phyloP scores from a whole-genome alignment of 176 grass and related monocot species.

The Chrysopogon serrulatus region DNA sequence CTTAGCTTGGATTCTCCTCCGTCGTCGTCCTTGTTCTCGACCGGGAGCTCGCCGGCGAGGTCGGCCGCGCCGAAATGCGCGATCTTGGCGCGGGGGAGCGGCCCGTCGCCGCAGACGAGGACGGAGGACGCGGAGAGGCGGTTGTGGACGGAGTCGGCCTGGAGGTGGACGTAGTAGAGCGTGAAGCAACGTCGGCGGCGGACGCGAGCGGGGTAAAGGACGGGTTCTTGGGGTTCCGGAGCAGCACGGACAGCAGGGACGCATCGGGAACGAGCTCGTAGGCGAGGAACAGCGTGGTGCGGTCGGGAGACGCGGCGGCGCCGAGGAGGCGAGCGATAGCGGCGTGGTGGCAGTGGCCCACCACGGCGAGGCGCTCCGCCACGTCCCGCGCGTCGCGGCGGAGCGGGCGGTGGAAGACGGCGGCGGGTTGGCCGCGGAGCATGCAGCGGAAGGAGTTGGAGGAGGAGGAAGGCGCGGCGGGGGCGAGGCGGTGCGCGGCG shows the following conservation, averaged over 20 bases:
- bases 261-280: conserved; percentile 65
- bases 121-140: conserved; percentile 70
- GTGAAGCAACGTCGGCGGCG: conserved; percentile 64
- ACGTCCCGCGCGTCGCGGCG: conserved; percentile 43
- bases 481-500: conserved; percentile 42
- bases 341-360: conserved; percentile 80
- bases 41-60: conserved; percentile 60
- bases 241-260: conserved; percentile 45
- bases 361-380: conserved; percentile 25
- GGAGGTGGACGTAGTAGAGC: conserved; percentile 76
- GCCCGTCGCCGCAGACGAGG: conserved; percentile 52
- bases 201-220: conserved; percentile 61
- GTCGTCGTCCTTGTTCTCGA: not conserved
- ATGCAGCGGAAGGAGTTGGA: conserved; percentile 61
- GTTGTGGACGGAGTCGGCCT: conserved; percentile 71
- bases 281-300: conserved; percentile 65
- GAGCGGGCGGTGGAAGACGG: conserved; percentile 70
- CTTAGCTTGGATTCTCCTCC: not conserved
- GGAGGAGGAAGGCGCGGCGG: not conserved
- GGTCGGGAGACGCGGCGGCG: conserved; percentile 57
- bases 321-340: conserved; percentile 78
- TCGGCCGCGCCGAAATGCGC: conserved; percentile 74
- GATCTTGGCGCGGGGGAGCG: conserved; percentile 66
- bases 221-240: conserved; percentile 71
- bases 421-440: conserved; percentile 58